These are phyloP conservation scores for Verbena officinalis DNA, from an alignment of 257 asterid genomes.

Conservation along the genomic window DNA sequence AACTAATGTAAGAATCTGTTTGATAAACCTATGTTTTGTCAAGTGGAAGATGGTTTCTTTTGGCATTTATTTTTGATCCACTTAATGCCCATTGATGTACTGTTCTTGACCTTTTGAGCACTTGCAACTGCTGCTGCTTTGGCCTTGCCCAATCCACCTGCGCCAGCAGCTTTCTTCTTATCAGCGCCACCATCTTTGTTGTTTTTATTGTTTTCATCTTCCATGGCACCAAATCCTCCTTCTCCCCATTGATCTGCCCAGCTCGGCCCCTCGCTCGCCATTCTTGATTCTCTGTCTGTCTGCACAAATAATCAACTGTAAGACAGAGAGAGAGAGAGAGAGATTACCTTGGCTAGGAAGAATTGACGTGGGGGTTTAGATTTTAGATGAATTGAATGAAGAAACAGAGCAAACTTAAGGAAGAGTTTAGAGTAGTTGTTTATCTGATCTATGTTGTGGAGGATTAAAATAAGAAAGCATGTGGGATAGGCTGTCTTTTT, in stretches of 20 bases:
- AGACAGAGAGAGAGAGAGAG: conserved; percentile 19
- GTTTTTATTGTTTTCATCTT: conserved; percentile 37
- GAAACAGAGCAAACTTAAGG: conserved; percentile 25
- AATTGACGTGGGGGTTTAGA: conserved; percentile 11
- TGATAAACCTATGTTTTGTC: conserved; percentile 31
- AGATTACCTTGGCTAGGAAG: conserved; percentile 41
- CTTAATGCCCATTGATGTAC: conserved; percentile 62
- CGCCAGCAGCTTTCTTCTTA: conserved; percentile 37
- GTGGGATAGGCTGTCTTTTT: conserved; percentile 68
- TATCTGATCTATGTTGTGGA: conserved; percentile 17
- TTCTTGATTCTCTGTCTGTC: conserved; percentile 29
- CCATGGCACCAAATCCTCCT: conserved; percentile 84
- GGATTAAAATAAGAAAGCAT: conserved; percentile 35
- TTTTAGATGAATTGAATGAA: conserved; percentile 28
- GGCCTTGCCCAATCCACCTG: conserved; percentile 65
- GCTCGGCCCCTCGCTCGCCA: conserved; percentile 75
- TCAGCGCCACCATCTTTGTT: conserved; percentile 38
- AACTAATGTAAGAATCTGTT: too few relatives aligned
- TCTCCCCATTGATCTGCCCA: conserved; percentile 99
- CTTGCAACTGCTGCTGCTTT: conserved; percentile 61
- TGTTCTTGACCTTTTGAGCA: conserved; percentile 65
- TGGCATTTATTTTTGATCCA: conserved; percentile 77
- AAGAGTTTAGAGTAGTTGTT: conserved; percentile 5
- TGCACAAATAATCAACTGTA: not conserved
- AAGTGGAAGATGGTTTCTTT: conserved; percentile 56